Percentiles rank a stretch among this genome's conserved stretches.
phyloP scores from a whole-genome alignment of 176 grass and related monocot species.

The Carex littledalei region DNA sequence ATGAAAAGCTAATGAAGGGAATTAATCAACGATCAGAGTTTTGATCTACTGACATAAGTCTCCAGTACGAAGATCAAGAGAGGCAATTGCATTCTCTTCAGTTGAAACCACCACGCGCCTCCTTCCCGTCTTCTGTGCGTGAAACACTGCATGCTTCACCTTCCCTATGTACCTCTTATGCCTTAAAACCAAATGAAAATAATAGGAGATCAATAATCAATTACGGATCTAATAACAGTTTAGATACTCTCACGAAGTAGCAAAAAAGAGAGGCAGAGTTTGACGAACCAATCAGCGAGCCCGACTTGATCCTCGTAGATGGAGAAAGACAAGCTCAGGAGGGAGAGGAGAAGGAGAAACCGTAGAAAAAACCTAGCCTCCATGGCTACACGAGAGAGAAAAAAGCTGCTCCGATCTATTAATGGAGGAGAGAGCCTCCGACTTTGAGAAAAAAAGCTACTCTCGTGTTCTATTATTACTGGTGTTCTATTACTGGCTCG shows the following conservation, averaged over 20 bases:
- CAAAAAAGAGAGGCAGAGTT: neutral
- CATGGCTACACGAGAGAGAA: neutral
- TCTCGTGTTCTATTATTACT: neutral
- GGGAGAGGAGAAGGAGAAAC: slow-evolving; percentile 28
- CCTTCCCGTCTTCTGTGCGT: slow-evolving; percentile 81
- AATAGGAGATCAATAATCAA: slow-evolving; percentile 12
- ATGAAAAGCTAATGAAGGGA: neutral
- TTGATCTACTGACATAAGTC: slow-evolving; percentile 68
- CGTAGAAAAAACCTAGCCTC: slow-evolving; percentile 16
- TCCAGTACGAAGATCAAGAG: slow-evolving; percentile 98
- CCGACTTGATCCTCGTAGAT: slow-evolving; percentile 96
- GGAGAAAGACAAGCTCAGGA: slow-evolving; percentile 34
- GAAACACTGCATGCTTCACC: slow-evolving; percentile 95
- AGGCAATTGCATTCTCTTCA: slow-evolving; percentile 93
- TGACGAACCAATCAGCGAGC: slow-evolving; percentile 77
- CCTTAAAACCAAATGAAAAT: slow-evolving; percentile 37
- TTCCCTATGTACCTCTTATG: slow-evolving; percentile 93
- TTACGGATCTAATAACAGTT: neutral
- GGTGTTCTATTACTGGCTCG: neutral
- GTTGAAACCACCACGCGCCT: slow-evolving; percentile 77
- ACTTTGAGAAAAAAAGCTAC: neutral
- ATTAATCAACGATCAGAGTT: slow-evolving; percentile 4
- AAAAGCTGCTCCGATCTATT: slow-evolving; percentile 14
- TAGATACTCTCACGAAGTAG: slow-evolving; percentile 16
- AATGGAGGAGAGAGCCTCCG: neutral